Evolutionary conservation across 208 protist genomes (phyloP).

Genomic region (Strigomonas culicis): DNA sequence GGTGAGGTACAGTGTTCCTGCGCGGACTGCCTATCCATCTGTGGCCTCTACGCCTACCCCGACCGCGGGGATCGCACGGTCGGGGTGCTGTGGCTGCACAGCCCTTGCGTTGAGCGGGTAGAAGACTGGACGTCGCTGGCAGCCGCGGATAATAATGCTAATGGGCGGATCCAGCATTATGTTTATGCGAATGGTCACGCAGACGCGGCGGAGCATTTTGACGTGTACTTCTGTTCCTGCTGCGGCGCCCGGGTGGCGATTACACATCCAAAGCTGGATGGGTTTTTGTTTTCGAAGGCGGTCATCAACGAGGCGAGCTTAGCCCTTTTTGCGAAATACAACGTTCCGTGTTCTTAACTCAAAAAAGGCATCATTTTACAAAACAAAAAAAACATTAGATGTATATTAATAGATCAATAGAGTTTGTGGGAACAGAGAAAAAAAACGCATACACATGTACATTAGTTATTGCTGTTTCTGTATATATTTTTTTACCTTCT

Average conservation of each 20-base stretch:
- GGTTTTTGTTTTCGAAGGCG: constrained; percentile 48
- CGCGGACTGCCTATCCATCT: too few relatives aligned
- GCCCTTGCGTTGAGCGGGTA: too few relatives aligned
- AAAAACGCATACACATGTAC: not conserved
- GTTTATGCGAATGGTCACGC: too few relatives aligned
- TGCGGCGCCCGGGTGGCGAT: constrained; percentile 61
- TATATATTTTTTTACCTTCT: not conserved
- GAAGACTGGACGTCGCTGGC: too few relatives aligned
- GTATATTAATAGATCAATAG: not conserved
- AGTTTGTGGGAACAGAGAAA: not conserved
- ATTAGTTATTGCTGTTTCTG: not conserved
- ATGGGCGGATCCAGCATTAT: too few relatives aligned
- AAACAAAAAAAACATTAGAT: not conserved
- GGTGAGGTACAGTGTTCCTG: too few relatives aligned
- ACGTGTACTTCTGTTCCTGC: constrained; percentile 49
- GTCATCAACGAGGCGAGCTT: constrained; percentile 46
- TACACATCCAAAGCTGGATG: constrained; percentile 53
- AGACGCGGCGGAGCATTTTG: constrained; percentile 15
- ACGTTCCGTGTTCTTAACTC: too few relatives aligned
- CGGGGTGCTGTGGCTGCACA: too few relatives aligned
- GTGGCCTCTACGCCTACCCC: too few relatives aligned
- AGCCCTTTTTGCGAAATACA: constrained; percentile 19
- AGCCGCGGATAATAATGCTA: too few relatives aligned
- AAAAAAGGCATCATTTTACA: not conserved
- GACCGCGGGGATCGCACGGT: too few relatives aligned